phyloP scores from a whole-genome alignment of 2,329 filamentous ascomycete genomes.

The Colletotrichum spinosum region DNA sequence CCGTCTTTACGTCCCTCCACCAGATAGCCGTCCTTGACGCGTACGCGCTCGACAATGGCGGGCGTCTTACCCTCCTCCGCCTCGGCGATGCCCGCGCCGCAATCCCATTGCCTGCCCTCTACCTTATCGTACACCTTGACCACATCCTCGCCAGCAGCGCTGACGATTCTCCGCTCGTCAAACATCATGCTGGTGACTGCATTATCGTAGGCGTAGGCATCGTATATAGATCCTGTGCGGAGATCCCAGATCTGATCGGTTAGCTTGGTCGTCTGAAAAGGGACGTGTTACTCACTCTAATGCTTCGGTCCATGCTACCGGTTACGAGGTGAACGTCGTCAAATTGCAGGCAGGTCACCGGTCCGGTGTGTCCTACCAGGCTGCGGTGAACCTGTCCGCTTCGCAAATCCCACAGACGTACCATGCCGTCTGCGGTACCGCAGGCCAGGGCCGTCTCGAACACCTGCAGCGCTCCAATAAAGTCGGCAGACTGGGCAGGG shows the following conservation, averaged over 20 bases:
- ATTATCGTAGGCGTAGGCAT: slow-evolving; percentile 95
- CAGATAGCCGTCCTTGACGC: slow-evolving; percentile 93
- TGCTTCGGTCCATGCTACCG: slow-evolving; percentile 90
- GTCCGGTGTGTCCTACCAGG: slow-evolving; percentile 93
- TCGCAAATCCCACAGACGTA: slow-evolving; percentile 94
- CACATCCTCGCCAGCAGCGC: slow-evolving; percentile 90
- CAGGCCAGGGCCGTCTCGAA: slow-evolving; percentile 97
- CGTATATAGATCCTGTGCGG: slow-evolving; percentile 92
- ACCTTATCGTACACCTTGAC: slow-evolving; percentile 99
- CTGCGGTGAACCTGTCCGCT: slow-evolving; percentile 98
- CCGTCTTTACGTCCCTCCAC: slow-evolving; percentile 91
- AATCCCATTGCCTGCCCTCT: slow-evolving; percentile 96
- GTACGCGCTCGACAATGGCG: slow-evolving; percentile 83
- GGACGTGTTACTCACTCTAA: slow-evolving; percentile 77
- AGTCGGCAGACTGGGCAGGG: slow-evolving; percentile 80
- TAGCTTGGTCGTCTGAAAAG: background rate
- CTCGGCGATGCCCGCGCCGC: slow-evolving; percentile 82
- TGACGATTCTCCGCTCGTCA: slow-evolving; percentile 87
- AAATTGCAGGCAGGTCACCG: slow-evolving; percentile 94
- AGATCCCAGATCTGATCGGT: slow-evolving; percentile 95
- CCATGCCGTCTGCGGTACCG: slow-evolving; percentile 97
- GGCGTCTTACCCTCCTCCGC: slow-evolving; percentile 74
- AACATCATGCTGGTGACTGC: slow-evolving; percentile 98
- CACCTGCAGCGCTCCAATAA: slow-evolving; percentile 93
- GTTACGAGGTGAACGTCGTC: slow-evolving; percentile 96